phyloP scores from a whole-genome alignment of 495 filamentous ascomycete genomes.

The Tuber indicum region DNA sequence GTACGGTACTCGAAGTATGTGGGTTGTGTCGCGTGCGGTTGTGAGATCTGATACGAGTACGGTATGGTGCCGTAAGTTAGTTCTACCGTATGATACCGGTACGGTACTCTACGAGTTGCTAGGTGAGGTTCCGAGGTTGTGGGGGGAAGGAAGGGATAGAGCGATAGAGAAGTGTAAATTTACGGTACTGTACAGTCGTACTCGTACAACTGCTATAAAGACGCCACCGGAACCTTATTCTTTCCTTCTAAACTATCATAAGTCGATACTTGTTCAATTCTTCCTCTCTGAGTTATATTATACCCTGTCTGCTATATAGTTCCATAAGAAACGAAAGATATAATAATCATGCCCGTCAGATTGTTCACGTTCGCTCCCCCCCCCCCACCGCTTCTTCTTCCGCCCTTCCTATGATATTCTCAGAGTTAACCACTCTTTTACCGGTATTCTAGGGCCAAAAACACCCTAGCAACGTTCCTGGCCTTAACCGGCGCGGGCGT shows the following conservation, averaged over 20 bases:
- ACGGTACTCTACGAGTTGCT: background rate
- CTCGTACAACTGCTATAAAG: background rate
- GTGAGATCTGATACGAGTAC: background rate
- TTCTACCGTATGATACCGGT: too few species aligned
- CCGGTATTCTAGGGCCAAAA: background rate
- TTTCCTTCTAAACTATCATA: background rate
- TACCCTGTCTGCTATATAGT: background rate
- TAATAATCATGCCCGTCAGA: background rate
- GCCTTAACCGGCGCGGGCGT: background rate
- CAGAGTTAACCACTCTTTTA: background rate
- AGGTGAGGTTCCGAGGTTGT: background rate
- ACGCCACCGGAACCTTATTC: background rate
- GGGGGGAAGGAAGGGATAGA: background rate
- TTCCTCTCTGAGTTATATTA: background rate
- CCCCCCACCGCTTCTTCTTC: background rate
- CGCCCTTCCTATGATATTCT: background rate
- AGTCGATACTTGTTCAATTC: background rate
- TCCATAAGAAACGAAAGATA: background rate
- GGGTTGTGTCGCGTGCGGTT: background rate
- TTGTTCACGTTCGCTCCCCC: background rate
- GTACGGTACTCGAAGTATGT: too few species aligned
- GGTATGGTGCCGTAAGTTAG: background rate
- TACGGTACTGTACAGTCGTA: too few species aligned
- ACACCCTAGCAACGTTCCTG: background rate
- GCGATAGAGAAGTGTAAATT: background rate